These are phyloP conservation scores for Amylostereum areolatum DNA, from an alignment of 1,284 basidiomycete genomes.

Conservation along the genomic window DNA sequence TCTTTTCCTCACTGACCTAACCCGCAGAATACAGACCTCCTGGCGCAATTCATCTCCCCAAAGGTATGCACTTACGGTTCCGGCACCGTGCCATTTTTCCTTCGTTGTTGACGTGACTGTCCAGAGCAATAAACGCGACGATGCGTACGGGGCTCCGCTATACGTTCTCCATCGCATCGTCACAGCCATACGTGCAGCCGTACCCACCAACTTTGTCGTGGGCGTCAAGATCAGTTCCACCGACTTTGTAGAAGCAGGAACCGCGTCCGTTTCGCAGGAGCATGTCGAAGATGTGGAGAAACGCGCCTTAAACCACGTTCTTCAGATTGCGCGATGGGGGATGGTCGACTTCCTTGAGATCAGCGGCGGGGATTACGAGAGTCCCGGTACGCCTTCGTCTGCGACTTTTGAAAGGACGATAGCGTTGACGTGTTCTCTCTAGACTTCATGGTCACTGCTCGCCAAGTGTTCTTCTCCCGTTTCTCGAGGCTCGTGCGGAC, in stretches of 20 bases:
- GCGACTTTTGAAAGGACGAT: conserved; percentile 2
- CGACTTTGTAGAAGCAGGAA: conserved; percentile 64
- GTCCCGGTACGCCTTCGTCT: conserved; percentile 45
- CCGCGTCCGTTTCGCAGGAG: conserved; percentile 23
- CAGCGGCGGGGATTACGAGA: conserved; percentile 84
- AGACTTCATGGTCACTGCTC: conserved; percentile 27
- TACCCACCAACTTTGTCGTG: conserved; percentile 62
- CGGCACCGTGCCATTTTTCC: not conserved
- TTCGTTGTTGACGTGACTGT: not conserved
- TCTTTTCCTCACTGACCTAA: conserved; percentile 6
- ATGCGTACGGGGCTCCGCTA: conserved; percentile 59
- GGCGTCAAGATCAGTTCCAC: conserved; percentile 87
- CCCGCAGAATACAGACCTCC: conserved; percentile 52
- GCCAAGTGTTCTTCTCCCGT: conserved; percentile 57
- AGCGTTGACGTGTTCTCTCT: not conserved
- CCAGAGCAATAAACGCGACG: conserved; percentile 66
- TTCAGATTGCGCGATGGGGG: conserved; percentile 57
- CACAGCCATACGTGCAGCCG: conserved; percentile 49
- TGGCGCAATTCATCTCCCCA: conserved; percentile 81
- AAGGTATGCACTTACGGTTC: conserved; percentile 40
- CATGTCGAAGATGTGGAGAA: conserved; percentile 26
- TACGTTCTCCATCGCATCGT: conserved; percentile 65
- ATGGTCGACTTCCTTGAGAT: conserved; percentile 81
- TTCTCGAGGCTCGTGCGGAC: conserved; percentile 44
- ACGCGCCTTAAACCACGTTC: conserved; percentile 63